phyloP scores from a whole-genome alignment of 2,329 filamentous ascomycete genomes.

The Fusarium tuaranense region DNA sequence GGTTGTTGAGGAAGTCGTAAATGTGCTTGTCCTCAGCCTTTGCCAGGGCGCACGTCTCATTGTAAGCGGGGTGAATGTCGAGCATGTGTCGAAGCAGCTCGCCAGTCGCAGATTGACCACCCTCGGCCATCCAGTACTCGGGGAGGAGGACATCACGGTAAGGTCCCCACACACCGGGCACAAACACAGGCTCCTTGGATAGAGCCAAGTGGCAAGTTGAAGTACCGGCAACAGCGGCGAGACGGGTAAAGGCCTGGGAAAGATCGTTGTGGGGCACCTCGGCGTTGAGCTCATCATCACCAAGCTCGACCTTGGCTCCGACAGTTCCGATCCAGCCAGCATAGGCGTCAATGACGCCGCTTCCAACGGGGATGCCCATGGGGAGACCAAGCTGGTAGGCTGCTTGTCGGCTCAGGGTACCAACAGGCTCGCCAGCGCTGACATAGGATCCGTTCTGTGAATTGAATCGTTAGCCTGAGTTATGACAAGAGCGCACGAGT shows the following conservation, averaged over 20 bases:
- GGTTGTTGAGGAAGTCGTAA: constrained; percentile 93
- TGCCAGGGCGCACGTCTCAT: constrained; percentile 81
- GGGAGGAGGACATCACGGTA: constrained; percentile 95
- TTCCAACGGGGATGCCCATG: constrained; percentile 90
- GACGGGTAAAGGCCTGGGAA: constrained; percentile 90
- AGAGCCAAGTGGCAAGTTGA: constrained; percentile 98
- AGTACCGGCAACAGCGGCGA: constrained; percentile 94
- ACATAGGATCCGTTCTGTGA: constrained; percentile 88
- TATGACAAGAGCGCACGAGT: background rate
- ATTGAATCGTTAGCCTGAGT: constrained; percentile 24
- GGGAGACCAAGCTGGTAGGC: constrained; percentile 86
- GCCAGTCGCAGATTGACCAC: constrained; percentile 95
- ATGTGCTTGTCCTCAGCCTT: constrained; percentile 88
- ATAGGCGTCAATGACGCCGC: constrained; percentile 97
- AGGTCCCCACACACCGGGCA: constrained; percentile 95
- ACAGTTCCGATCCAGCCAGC: constrained; percentile 99
- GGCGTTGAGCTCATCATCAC: constrained; percentile 73
- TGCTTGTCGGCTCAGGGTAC: constrained; percentile 85
- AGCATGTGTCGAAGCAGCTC: constrained; percentile 94
- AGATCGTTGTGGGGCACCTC: constrained; percentile 82
- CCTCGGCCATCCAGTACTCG: constrained; percentile 96
- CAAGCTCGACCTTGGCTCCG: constrained; percentile 90
- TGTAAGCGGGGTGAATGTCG: constrained; percentile 92
- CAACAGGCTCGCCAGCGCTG: constrained; percentile 92
- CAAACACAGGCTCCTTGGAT: constrained; percentile 93